A percentile compares a stretch with the other conserved stretches of the same genome.
Evolutionary conservation across 2,329 filamentous ascomycete genomes (phyloP).

Genomic region (Aquanectria penicillioides): DNA sequence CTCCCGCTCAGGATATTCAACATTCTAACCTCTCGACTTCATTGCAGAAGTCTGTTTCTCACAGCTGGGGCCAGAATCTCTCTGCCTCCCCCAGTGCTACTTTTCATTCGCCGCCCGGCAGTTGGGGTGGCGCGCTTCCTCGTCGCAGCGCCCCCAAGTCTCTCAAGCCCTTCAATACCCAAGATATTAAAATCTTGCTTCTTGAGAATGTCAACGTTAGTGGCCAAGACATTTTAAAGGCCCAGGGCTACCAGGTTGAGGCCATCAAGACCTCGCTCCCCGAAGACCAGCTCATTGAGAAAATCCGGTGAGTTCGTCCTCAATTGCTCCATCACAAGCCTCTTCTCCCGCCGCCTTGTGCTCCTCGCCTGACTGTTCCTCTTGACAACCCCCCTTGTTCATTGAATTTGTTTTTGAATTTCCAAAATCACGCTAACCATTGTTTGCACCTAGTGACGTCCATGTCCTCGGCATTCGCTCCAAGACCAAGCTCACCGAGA

Average conservation of each 20-base stretch:
- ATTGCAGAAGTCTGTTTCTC: conserved; percentile 57
- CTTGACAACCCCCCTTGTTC: too few relatives aligned
- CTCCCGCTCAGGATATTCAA: conserved; percentile 59
- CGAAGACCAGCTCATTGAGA: conserved; percentile 94
- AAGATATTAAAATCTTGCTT: conserved; percentile 95
- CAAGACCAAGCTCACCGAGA: conserved; percentile 92
- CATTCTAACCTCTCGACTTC: conserved; percentile 45
- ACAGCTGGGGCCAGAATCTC: conserved; percentile 68
- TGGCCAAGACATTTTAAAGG: conserved; percentile 81
- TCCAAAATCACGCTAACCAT: conserved; percentile 2
- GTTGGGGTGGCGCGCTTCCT: conserved; percentile 60
- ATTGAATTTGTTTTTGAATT: conserved; percentile 27
- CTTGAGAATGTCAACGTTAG: conserved; percentile 96
- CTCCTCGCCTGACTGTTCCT: too few relatives aligned
- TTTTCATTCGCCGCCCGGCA: conserved; percentile 78
- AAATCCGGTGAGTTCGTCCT: conserved; percentile 76
- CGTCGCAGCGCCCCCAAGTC: conserved; percentile 68
- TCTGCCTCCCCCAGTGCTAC: conserved; percentile 79
- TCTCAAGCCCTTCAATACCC: conserved; percentile 93
- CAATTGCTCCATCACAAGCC: conserved; percentile 27
- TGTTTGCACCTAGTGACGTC: conserved; percentile 72
- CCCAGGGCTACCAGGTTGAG: conserved; percentile 97
- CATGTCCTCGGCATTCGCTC: conserved; percentile 98
- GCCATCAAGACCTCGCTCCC: conserved; percentile 87
- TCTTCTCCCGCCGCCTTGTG: too few relatives aligned